Percentiles rank a stretch among this genome's conserved stretches.
phyloP scores from a whole-genome alignment of 179 eudicot species.

The Vitellaria paradoxa region DNA sequence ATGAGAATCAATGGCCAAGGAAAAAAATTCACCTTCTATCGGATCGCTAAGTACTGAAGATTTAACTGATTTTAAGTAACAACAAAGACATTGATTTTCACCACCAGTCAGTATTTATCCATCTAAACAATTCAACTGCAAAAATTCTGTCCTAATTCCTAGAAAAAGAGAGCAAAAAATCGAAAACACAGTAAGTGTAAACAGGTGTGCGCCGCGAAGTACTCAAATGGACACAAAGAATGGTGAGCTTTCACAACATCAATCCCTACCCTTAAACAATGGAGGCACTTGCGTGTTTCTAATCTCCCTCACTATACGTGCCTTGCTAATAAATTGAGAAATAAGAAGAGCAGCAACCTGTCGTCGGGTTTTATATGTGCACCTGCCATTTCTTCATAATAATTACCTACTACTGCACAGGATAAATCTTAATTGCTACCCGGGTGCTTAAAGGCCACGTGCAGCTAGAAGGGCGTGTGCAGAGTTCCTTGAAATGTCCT shows the following conservation, averaged over 20 bases:
- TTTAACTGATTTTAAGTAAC: too few relatives aligned
- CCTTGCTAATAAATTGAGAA: constrained; percentile 41
- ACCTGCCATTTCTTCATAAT: constrained; percentile 22
- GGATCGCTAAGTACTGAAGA: too few relatives aligned
- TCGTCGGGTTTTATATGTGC: constrained; percentile 29
- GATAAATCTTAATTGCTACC: constrained; percentile 21
- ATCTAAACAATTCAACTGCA: constrained; percentile 9
- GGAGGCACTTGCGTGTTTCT: constrained; percentile 27
- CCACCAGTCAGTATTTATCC: not conserved
- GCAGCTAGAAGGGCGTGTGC: constrained; percentile 52
- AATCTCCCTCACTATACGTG: constrained; percentile 36
- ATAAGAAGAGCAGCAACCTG: constrained; percentile 48
- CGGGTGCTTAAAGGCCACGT: constrained; percentile 34
- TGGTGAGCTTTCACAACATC: constrained; percentile 24
- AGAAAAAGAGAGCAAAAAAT: not conserved
- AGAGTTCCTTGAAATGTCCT: constrained; percentile 34
- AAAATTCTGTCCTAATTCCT: not conserved
- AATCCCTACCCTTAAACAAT: constrained; percentile 29
- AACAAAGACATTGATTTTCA: constrained; percentile 2
- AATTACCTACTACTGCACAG: constrained; percentile 25
- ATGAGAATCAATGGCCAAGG: too few relatives aligned
- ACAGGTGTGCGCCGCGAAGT: not conserved
- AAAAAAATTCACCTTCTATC: too few relatives aligned
- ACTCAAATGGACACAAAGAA: constrained; percentile 18
- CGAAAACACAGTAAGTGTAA: not conserved